Base-by-base conservation (phyloP, 306 rosid genomes). In the Gillenia trifoliata region DNA sequence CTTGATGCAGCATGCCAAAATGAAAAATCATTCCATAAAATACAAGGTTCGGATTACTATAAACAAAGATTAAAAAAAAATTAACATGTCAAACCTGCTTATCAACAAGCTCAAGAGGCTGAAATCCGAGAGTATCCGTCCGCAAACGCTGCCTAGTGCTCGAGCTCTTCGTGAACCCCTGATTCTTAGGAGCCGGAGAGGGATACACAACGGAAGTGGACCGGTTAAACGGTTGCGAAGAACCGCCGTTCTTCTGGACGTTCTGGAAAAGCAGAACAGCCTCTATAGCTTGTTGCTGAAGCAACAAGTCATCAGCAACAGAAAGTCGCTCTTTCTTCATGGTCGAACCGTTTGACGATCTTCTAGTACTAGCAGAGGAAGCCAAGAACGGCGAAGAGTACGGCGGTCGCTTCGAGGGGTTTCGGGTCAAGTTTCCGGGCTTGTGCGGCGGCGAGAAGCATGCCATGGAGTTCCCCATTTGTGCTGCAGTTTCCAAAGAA, bases 161-260 rank as follows among this genome's bases (percentile, higher is more conserved):
- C 15, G 80, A 69, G 68, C 83, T 80, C 43, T 52, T 80, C 0
- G 54, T 17, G 5, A 75, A 57, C 9, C 31, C 49, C 52, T 62
- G 80, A 34, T 38, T 75, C 50, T 40, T 62, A 4, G 70, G 47
- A 17, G 45, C 68, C 10, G 62, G 72, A 8, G 76, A 25, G 0
- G 79, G 79, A 57, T 22, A 72, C 10, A 75, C 83, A 3, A 80
- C 83, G 11, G 83, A 80, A 38, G 83, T 33, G 8, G 83, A 80
- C 11, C 83, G 79, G 68, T 69, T 75, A 7, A 62, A 15, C 26
- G 59, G 40, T 20, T 13, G 56, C 15, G 72, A 22, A 1, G 26
- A 0, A 56, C 8, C 29, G 40, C 36, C 29, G 71, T 5, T 75
- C 57, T 62, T 73, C 68, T 74, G 83, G 76, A 50, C 70, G 41